Evolutionary conservation across 1,284 basidiomycete genomes (phyloP).

Genomic region (Leccinum ponderosum): DNA sequence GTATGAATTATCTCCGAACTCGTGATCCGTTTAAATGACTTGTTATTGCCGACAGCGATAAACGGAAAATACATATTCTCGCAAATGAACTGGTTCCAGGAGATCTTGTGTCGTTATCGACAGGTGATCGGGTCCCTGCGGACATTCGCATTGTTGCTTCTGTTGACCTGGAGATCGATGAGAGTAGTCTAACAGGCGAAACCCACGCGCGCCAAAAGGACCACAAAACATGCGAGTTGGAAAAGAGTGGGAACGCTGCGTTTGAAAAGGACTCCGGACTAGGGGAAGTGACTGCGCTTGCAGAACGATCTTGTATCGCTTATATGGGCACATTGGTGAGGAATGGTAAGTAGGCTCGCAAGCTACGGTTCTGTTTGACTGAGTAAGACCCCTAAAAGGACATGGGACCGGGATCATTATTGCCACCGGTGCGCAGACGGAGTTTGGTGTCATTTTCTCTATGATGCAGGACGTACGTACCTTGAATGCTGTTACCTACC

Average conservation of each 20-base stretch:
- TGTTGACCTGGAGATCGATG: constrained; percentile 90
- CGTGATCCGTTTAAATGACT: constrained; percentile 3
- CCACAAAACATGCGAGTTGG: constrained; percentile 47
- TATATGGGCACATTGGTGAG: constrained; percentile 99
- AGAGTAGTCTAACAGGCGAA: constrained; percentile 94
- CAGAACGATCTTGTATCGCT: constrained; percentile 87
- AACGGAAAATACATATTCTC: constrained; percentile 74
- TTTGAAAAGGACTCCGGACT: constrained; percentile 15
- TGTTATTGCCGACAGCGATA: constrained; percentile 50
- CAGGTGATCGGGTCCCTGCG: constrained; percentile 93
- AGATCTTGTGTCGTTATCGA: constrained; percentile 88
- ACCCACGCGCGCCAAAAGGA: constrained; percentile 81
- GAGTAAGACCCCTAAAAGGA: constrained; percentile 43
- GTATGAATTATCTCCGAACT: constrained; percentile 37
- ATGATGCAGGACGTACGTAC: constrained; percentile 94
- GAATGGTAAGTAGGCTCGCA: constrained; percentile 56
- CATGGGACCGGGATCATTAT: constrained; percentile 88
- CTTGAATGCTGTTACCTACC: neutral
- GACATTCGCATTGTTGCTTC: constrained; percentile 84
- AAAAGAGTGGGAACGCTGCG: constrained; percentile 14
- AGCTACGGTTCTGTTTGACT: constrained; percentile 2
- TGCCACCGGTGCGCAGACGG: constrained; percentile 86
- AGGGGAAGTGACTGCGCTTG: constrained; percentile 67
- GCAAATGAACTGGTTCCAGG: constrained; percentile 96
- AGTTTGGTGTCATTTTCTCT: constrained; percentile 95